Evolutionary conservation across 2,329 filamentous ascomycete species (phyloP).

Genomic region (Pleurostoma richardsiae): DNA sequence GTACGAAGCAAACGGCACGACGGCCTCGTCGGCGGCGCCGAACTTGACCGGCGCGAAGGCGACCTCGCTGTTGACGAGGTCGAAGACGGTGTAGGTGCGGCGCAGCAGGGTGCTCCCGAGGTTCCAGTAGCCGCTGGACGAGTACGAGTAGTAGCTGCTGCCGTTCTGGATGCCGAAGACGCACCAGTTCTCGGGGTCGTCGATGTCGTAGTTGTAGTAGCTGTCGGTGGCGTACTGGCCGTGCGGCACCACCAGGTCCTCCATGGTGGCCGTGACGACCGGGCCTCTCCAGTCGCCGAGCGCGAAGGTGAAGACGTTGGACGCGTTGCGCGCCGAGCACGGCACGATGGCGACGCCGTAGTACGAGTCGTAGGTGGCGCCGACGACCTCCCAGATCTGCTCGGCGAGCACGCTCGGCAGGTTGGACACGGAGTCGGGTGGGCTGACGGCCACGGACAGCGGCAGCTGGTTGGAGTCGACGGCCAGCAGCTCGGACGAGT

Average conservation of each 20-base stretch:
- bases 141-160: slow-evolving; percentile 1
- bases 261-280: slow-evolving; percentile 14
- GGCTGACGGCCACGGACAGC: slow-evolving; percentile 11
- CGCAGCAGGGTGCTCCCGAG: slow-evolving; percentile 20
- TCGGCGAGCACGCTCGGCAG: slow-evolving; percentile 16
- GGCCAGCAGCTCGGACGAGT: slow-evolving; percentile 2
- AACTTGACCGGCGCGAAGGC: slow-evolving; percentile 22
- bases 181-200: slow-evolving; percentile 11
- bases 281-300: slow-evolving; percentile 20
- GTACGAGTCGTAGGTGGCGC: slow-evolving; percentile 14
- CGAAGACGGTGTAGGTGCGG: slow-evolving; percentile 25
- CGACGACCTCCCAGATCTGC: slow-evolving; percentile 18
- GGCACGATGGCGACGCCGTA: slow-evolving; percentile 12
- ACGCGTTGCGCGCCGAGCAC: slow-evolving; percentile 15
- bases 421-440: slow-evolving; percentile 15
- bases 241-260: slow-evolving; percentile 20
- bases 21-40: slow-evolving; percentile 9
- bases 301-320: slow-evolving; percentile 16
- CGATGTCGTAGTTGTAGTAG: background rate
- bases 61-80: slow-evolving; percentile 22
- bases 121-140: slow-evolving; percentile 5
- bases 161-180: slow-evolving; percentile 23
- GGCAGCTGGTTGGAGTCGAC: slow-evolving; percentile 13
- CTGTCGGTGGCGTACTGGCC: background rate
- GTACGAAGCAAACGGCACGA: slow-evolving; percentile 19